These are phyloP conservation scores for Fusarium liriodendri DNA, from an alignment of 2,329 filamentous ascomycete species.

Conservation along the genomic window DNA sequence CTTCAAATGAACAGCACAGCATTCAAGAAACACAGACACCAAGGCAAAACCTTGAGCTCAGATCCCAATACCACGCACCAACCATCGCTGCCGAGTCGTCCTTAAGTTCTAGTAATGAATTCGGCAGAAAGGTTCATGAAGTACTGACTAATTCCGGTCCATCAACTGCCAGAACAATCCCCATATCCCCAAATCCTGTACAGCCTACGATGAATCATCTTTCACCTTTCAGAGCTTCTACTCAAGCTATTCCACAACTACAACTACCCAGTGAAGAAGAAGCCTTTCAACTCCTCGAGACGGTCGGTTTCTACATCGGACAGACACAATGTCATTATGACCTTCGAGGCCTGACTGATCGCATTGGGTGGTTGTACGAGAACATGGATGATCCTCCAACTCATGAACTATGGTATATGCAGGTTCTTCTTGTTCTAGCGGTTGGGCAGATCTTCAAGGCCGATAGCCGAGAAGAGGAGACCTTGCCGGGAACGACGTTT, in stretches of 20 bases:
- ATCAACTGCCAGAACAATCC: neutral
- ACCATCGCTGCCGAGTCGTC: neutral
- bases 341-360: neutral
- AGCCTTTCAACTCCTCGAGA: neutral
- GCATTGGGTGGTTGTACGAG: neutral
- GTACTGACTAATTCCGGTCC: neutral
- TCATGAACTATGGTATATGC: neutral
- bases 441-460: neutral
- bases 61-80: neutral
- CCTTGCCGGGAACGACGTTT: neutral
- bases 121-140: neutral
- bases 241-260: neutral
- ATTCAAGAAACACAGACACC: neutral
- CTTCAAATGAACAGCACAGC: neutral
- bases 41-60: neutral
- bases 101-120: neutral
- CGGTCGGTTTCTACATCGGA: neutral
- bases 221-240: neutral
- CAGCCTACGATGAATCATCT: neutral
- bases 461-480: neutral
- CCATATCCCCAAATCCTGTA: neutral
- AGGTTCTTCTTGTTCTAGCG: neutral
- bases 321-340: neutral
- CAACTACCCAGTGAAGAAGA: neutral
- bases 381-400: neutral